Evolutionary conservation across 108 stramenopile species (phyloP).

Genomic region (Skeletonema grethae): DNA sequence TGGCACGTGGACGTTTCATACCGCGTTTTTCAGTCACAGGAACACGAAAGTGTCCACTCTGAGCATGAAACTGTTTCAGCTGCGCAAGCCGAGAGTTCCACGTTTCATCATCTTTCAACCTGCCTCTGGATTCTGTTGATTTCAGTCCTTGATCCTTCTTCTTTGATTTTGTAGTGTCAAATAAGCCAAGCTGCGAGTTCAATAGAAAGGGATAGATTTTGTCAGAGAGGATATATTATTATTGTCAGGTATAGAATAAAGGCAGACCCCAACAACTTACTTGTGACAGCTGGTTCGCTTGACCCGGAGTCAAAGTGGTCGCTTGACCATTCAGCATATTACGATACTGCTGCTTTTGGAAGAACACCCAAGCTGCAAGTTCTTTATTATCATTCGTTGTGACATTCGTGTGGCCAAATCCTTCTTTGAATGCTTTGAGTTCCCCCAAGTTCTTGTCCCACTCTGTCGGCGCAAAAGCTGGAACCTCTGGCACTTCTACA

Average conservation of each 20-base stretch:
- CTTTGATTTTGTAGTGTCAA: not conserved
- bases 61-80: constrained; percentile 17
- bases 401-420: constrained; percentile 28
- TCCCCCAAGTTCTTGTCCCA: constrained; percentile 7
- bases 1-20: constrained; percentile 18
- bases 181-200: constrained; percentile 14
- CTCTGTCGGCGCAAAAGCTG: not conserved
- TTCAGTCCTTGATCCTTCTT: not conserved
- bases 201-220: not conserved
- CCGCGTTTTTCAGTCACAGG: constrained; percentile 8
- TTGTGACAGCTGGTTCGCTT: constrained; percentile 20
- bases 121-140: constrained; percentile 3
- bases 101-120: constrained; percentile 10
- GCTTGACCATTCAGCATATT: constrained; percentile 24
- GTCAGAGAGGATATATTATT: not conserved
- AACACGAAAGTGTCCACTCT: constrained; percentile 20
- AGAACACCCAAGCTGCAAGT: constrained; percentile 14
- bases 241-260: not conserved
- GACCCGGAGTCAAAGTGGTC: constrained; percentile 27
- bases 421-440: constrained; percentile 31
- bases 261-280: not conserved
- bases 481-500: not conserved
- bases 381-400: constrained; percentile 14
- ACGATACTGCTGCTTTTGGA: constrained; percentile 40
- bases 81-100: constrained; percentile 17